Percentiles rank a stretch among this genome's conserved stretches.
phyloP scores from a whole-genome alignment of 495 filamentous ascomycete genomes.

The Xylaria acuta region DNA sequence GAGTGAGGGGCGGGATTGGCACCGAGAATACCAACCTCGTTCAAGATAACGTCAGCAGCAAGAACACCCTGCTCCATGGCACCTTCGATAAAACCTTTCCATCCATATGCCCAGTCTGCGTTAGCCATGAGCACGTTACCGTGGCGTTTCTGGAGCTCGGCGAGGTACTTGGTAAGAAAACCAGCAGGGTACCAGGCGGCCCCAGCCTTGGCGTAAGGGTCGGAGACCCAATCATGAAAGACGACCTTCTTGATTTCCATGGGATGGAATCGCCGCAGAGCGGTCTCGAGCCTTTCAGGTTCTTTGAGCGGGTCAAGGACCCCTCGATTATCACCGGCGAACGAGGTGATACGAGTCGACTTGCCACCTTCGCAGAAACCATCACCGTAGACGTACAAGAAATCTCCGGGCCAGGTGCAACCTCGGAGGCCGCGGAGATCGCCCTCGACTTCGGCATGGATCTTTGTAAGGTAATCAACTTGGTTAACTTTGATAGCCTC shows the following conservation, averaged over 20 bases:
- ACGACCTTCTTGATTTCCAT: conserved; percentile 15
- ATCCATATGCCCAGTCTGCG: conserved; percentile 45
- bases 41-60: conserved; percentile 7
- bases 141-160: conserved; percentile 34
- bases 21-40: neutral
- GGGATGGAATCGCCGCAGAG: neutral
- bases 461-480: conserved; percentile 35
- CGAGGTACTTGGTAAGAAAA: conserved; percentile 29
- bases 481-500: conserved; percentile 31
- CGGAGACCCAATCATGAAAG: conserved; percentile 44
- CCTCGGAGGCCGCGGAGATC: conserved; percentile 3
- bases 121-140: conserved; percentile 40
- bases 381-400: conserved; percentile 1
- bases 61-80: conserved; percentile 41
- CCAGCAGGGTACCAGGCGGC: conserved; percentile 37
- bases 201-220: conserved; percentile 35
- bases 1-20: neutral
- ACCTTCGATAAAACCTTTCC: conserved; percentile 45
- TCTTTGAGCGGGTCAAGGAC: neutral
- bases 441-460: conserved; percentile 34
- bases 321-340: neutral
- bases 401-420: neutral
- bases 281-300: neutral
- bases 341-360: neutral
- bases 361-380: conserved; percentile 2